Evolutionary conservation across 306 rosid genomes (phyloP), one percentile per base, ranked within the genome.

Genomic region (Rosa rugosa): DNA sequence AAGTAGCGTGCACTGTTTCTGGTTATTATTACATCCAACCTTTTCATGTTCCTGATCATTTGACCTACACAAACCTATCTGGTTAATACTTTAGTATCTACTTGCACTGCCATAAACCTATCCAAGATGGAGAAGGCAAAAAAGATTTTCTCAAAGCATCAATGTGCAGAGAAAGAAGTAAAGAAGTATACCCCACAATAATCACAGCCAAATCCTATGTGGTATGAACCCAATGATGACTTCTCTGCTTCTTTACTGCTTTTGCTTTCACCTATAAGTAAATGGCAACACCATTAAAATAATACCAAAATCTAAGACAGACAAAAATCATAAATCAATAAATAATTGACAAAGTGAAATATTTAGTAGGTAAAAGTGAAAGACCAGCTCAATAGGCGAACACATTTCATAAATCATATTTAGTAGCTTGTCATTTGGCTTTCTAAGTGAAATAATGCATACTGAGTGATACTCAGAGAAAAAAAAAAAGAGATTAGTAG

Each of bases 111-210:
- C 77, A 17, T 11, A 73, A 73, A 73, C 66, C 6, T 18, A 11
- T 53, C 49, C 42, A 72, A 53, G 31, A 36, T 36, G 22, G 11
- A 23, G 16, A 66, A 66, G 25, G 14, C 75, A 42, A 34, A 73
- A 73, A 69, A 8, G 36, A 31, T 31, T 31, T 31, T 31, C 36
- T 72, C 75, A 68, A 50, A 50, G 23, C 40, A 72, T 22, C 31
- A 80, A 59, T 7, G 53, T 41, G 22, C 27, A 68, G 77, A 75
- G 77, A 38, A 36, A 34, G 62, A 73, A 77, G 75, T 59, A 70
- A 70, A 78, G 79, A 77, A 41, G 73, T 62, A 84, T 89, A 94
- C 97, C 97, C 98, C 97, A 18, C 98, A 94, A 83, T 75, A 88
- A 83, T 94, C 98, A 70, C 97, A 92, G 38, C 98, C 97, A 84